These are phyloP conservation scores for Sanghuangporus baumii DNA, from an alignment of 1,284 basidiomycete genomes.

Conservation along the genomic window DNA sequence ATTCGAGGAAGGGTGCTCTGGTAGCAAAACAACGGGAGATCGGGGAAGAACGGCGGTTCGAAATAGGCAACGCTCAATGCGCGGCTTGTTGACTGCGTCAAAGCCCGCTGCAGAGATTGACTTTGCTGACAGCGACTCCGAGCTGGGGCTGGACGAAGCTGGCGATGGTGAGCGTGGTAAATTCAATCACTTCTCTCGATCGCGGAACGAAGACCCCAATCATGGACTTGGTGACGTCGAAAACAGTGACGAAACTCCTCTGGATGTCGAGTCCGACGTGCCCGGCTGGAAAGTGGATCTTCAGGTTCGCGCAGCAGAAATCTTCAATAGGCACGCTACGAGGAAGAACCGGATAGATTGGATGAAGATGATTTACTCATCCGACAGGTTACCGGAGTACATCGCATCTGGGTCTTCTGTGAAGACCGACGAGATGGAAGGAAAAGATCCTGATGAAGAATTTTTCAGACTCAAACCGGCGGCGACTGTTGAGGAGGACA, in stretches of 20 bases:
- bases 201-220: conserved; percentile 37
- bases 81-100: conserved; percentile 30
- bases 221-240: not conserved
- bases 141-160: conserved; percentile 43
- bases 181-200: conserved; percentile 18
- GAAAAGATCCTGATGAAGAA: conserved; percentile 48
- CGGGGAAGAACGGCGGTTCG: conserved; percentile 45
- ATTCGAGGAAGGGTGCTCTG: conserved; percentile 27
- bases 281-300: conserved; percentile 82
- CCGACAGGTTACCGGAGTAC: conserved; percentile 64
- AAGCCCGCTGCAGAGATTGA: conserved; percentile 42
- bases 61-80: conserved; percentile 36
- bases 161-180: conserved; percentile 19
- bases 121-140: conserved; percentile 80
- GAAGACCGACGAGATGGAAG: conserved; percentile 27
- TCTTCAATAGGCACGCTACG: conserved; percentile 37
- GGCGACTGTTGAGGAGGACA: conserved; percentile 36
- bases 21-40: not conserved
- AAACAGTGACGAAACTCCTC: not conserved
- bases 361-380: conserved; percentile 84
- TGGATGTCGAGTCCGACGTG: conserved; percentile 22
- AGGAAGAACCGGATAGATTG: conserved; percentile 56
- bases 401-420: conserved; percentile 45
- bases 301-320: conserved; percentile 45
- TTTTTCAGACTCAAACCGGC: conserved; percentile 64